These are phyloP conservation scores for Peziza echinospora DNA, from an alignment of 495 filamentous ascomycete species.

Conservation along the genomic window DNA sequence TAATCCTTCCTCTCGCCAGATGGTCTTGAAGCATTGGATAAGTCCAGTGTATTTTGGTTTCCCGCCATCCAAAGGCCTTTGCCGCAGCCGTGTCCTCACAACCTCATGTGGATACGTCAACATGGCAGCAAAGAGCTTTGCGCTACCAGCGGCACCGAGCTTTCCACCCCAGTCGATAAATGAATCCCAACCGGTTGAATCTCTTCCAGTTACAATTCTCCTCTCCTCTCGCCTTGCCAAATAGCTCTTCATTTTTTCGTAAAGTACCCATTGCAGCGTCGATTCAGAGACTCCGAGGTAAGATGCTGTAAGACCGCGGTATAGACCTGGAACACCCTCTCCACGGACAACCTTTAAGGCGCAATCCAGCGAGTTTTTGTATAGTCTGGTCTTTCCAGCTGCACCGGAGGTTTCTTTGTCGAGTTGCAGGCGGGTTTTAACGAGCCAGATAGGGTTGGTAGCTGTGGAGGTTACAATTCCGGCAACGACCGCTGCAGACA, in stretches of 20 bases:
- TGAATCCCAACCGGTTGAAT: constrained; percentile 39
- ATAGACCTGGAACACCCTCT: constrained; percentile 58
- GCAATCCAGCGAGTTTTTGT: constrained; percentile 68
- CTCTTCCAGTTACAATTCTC: constrained; percentile 30
- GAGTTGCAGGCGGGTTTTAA: constrained; percentile 76
- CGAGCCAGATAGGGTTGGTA: constrained; percentile 82
- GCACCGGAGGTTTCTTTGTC: constrained; percentile 42
- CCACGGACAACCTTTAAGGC: constrained; percentile 49
- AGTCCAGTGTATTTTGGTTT: constrained; percentile 63
- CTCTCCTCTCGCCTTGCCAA: constrained; percentile 36
- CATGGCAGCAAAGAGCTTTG: constrained; percentile 60
- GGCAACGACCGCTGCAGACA: constrained; percentile 47
- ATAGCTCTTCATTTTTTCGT: constrained; percentile 58
- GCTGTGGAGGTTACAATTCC: constrained; percentile 65
- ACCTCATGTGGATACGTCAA: constrained; percentile 83
- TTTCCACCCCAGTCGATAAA: constrained; percentile 47
- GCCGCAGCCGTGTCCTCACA: constrained; percentile 57
- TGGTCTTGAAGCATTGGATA: constrained; percentile 55
- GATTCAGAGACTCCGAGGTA: constrained; percentile 73
- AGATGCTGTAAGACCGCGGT: constrained; percentile 68
- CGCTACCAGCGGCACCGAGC: constrained; percentile 51
- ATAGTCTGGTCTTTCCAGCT: constrained; percentile 31
- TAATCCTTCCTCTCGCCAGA: constrained; percentile 71
- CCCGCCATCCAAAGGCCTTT: constrained; percentile 53
- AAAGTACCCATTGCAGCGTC: constrained; percentile 69